A percentile compares a stretch with the other conserved stretches of the same genome.
phyloP scores from a whole-genome alignment of 306 rosid genomes.

The Quercus suber region DNA sequence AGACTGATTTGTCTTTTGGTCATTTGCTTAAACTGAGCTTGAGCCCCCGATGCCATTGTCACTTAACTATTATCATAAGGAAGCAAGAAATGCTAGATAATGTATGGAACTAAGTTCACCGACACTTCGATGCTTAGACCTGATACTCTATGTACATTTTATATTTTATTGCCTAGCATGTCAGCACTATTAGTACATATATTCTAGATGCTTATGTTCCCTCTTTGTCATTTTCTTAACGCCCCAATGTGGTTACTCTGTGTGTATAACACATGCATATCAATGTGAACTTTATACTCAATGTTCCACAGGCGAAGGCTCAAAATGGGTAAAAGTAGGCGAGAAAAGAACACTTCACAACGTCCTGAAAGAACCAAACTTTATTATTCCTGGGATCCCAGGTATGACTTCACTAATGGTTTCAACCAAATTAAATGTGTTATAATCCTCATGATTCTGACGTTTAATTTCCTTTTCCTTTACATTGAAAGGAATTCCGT shows the following conservation, averaged over 20 bases:
- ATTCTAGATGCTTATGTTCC: background rate
- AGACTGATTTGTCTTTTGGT: background rate
- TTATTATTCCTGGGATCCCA: slow-evolving; percentile 76
- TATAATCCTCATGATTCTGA: no score
- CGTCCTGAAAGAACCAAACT: slow-evolving; percentile 53
- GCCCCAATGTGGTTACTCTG: background rate
- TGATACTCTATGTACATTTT: background rate
- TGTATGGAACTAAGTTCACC: background rate
- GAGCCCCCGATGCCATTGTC: background rate
- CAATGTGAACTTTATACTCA: slow-evolving; percentile 1
- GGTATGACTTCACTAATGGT: slow-evolving; percentile 31
- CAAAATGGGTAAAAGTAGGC: slow-evolving; percentile 77
- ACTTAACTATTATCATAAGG: background rate
- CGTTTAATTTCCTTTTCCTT: background rate
- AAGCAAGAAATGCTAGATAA: background rate
- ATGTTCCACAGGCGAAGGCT: slow-evolving; percentile 35
- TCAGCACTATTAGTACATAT: background rate
- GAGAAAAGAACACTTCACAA: slow-evolving; percentile 64
- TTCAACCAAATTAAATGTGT: background rate
- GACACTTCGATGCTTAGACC: background rate
- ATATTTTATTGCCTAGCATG: background rate
- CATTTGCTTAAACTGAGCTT: background rate
- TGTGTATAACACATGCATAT: background rate
- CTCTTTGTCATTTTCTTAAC: background rate
- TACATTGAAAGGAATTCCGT: background rate